Evolutionary conservation across 305 asterid genomes (phyloP), one percentile per base, ranked within the genome.

Genomic region (Striga hermonthica): DNA sequence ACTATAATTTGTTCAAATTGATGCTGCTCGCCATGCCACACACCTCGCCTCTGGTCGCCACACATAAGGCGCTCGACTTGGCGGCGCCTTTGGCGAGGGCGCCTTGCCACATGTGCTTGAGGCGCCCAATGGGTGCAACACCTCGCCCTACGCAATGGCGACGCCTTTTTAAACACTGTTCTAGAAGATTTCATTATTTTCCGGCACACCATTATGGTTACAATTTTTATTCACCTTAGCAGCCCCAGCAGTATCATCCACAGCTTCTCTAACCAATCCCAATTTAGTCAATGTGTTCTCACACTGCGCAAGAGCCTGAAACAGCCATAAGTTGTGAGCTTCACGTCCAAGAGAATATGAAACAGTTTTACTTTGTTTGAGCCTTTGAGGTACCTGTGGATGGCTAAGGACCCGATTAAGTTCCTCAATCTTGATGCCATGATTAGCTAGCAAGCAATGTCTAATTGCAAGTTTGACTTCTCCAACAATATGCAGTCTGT

Each of bases 301-400:
- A 72, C 97, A 93, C 78, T 93, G 99, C 65, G 99, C 96, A 75
- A 93, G 99, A 72, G 99, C 99, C 97, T 93, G 84, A 38, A 74
- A 53, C 48, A 60, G 62, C 62, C 52, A 67, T 63, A 44, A 66
- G 57, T 6, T 47, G 15, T 14, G 56, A 69, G 65, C 64, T 67
- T 57, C 62, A 63, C 41, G 70, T 64, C 69, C 57, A 11, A 38
- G 52, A 34, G 71, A 74, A 54, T 61, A 61, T 22, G 44, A 40
- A 56, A 9, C 43, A 44, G 60, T 50, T 58, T 61, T 35, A 41
- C 50, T 14, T 60, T 57, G 69, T 48, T 52, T 66, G 61, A 60
- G 69, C n/a, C n/a, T 44, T 53, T 67, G 55, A 69, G 78, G 65
- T 82, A 84, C 99, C 96, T 90, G 99, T 10, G 99, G 95, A 78